Conservation (phyloP, 805 yeast genomes). For the Lipomyces sp. region DNA sequence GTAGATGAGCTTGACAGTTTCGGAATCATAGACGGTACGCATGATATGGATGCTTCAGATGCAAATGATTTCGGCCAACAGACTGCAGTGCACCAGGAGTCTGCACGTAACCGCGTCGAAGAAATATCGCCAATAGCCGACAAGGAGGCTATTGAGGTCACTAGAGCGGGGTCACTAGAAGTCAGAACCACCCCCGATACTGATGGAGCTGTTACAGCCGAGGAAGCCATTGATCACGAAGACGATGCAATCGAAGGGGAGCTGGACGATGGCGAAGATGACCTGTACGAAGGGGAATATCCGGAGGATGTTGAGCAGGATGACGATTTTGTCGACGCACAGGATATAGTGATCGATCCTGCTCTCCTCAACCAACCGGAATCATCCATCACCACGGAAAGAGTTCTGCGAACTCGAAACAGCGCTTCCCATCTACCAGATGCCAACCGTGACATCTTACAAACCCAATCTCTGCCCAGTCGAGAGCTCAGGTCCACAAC, state of each 20-base stretch:
- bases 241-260: not conserved
- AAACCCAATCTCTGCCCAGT: not conserved
- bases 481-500: not conserved
- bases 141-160: conserved; percentile 1
- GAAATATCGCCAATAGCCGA: not conserved
- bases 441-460: not conserved
- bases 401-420: not conserved
- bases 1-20: not conserved
- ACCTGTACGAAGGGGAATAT: not conserved
- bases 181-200: not conserved
- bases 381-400: not conserved
- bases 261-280: conserved; percentile 3
- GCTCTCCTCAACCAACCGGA: not conserved
- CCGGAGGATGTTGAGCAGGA: not conserved
- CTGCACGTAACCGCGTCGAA: not conserved
- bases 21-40: not conserved
- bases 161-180: not conserved
- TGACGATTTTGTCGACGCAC: conserved; percentile 10
- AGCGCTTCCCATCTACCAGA: not conserved
- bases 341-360: not conserved
- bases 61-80: too few species aligned
- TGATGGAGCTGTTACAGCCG: not conserved
- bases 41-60: not conserved
- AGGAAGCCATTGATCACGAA: conserved; percentile 2
- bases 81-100: not conserved